Evolutionary conservation across 495 filamentous ascomycete species (phyloP).

Genomic region (Aspergillus ostianus): DNA sequence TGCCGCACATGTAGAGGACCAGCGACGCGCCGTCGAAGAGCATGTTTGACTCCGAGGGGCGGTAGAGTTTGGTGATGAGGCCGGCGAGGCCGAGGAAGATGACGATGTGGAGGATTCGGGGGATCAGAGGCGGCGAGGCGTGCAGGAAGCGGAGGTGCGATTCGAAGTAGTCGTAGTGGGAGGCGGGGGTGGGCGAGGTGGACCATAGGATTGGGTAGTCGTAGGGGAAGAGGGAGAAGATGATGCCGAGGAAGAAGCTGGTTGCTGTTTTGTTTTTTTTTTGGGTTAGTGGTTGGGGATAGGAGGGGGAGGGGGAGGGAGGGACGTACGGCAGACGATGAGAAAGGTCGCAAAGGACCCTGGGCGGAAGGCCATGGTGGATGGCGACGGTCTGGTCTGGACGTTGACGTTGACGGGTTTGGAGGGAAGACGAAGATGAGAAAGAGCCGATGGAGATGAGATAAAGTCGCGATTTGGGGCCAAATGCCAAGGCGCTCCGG

Average conservation of each 20-base stretch:
- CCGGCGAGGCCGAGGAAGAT: slow-evolving; percentile 84
- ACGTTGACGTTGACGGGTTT: background rate
- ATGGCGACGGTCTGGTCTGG: background rate
- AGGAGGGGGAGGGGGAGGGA: slow-evolving; percentile 18
- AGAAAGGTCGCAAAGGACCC: slow-evolving; percentile 87
- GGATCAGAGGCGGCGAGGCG: slow-evolving; percentile 82
- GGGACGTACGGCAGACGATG: slow-evolving; percentile 82
- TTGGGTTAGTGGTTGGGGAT: slow-evolving; percentile 13
- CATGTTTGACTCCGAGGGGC: slow-evolving; percentile 85
- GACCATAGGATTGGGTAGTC: slow-evolving; percentile 98
- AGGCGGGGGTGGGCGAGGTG: slow-evolving; percentile 53
- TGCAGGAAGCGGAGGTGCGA: slow-evolving; percentile 83
- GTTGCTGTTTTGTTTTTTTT: slow-evolving; percentile 55
- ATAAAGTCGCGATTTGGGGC: background rate
- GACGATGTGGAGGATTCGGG: slow-evolving; percentile 89
- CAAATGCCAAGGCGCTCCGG: background rate
- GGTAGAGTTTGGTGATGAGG: slow-evolving; percentile 91
- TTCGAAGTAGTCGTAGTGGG: slow-evolving; percentile 80
- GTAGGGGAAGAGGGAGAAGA: slow-evolving; percentile 96
- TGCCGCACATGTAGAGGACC: slow-evolving; percentile 86
- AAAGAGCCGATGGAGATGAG: background rate
- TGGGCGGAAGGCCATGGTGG: slow-evolving; percentile 40
- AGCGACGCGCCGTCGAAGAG: slow-evolving; percentile 93
- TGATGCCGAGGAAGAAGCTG: slow-evolving; percentile 95
- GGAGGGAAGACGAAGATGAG: slow-evolving; percentile 2